Evolutionary conservation across 371 early-diverging fungal species (phyloP).

Genomic region (Mortierella sp.): DNA sequence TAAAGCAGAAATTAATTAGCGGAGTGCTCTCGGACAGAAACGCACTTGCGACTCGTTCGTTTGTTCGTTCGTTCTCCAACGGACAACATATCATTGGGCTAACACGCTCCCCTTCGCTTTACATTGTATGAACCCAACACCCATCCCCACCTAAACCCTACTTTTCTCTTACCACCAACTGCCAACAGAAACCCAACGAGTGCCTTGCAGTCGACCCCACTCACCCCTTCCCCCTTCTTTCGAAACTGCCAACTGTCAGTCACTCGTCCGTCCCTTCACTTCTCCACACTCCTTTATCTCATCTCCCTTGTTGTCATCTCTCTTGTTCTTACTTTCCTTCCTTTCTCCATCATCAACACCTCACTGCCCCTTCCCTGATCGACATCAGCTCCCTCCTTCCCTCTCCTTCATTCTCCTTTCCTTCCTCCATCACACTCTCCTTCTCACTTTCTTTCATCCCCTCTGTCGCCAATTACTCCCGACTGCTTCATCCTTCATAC

Average conservation of each 20-base stretch:
- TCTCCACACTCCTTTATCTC: slow-evolving; percentile 14
- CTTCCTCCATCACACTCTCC: neutral
- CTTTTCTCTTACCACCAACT: neutral
- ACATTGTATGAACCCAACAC: neutral
- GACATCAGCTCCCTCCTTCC: slow-evolving; percentile 8
- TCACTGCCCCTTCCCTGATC: neutral
- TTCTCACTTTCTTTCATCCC: neutral
- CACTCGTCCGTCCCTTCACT: neutral
- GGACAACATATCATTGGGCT: neutral
- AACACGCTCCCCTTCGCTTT: neutral
- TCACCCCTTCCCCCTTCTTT: neutral
- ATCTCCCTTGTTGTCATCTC: neutral
- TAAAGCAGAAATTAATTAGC: slow-evolving; percentile 1
- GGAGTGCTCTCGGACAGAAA: neutral
- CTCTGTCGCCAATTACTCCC: slow-evolving; percentile 2
- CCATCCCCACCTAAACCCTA: neutral
- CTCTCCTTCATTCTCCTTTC: neutral
- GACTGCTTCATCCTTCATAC: neutral
- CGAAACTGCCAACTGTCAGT: no score
- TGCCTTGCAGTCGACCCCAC: neutral
- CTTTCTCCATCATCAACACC: neutral
- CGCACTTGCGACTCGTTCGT: neutral
- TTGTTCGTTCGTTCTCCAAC: neutral
- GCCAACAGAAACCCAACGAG: neutral
- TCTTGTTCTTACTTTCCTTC: neutral